Percentiles rank a stretch among this genome's conserved stretches.
Evolutionary conservation across 2,329 filamentous ascomycete species (phyloP).

Genomic region (Venturia aucupariae): DNA sequence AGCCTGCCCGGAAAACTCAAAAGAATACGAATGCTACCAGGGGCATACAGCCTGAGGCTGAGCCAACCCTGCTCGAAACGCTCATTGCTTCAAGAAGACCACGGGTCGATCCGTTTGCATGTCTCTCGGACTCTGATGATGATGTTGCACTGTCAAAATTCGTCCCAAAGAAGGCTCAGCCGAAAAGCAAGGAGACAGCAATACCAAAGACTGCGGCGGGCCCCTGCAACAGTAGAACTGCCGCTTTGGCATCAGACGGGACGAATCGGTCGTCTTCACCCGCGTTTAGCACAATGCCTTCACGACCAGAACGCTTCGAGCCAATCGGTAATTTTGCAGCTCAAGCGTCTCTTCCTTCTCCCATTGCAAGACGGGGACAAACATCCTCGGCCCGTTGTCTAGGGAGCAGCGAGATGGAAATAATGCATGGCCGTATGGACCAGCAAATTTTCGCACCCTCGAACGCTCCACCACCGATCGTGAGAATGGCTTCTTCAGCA

Average conservation of each 20-base stretch:
- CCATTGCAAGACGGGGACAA: background rate
- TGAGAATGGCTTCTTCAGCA: background rate
- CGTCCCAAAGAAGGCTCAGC: background rate
- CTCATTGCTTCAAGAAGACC: background rate
- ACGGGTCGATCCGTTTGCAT: background rate
- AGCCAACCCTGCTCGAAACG: background rate
- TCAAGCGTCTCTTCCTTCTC: background rate
- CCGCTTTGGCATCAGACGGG: constrained; percentile 9
- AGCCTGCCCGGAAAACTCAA: background rate
- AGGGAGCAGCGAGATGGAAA: constrained; percentile 20
- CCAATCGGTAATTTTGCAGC: constrained; percentile 19
- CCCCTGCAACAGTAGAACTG: constrained; percentile 8
- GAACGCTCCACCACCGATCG: background rate
- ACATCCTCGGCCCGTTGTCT: constrained; percentile 11
- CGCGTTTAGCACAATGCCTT: background rate
- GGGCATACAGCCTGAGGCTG: background rate
- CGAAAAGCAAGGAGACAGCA: constrained; percentile 7
- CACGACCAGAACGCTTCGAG: constrained; percentile 13
- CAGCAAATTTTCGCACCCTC: constrained; percentile 14
- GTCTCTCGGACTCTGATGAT: constrained; percentile 6
- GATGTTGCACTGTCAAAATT: background rate
- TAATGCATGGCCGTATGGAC: constrained; percentile 24
- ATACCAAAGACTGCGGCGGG: background rate
- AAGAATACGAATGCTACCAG: background rate
- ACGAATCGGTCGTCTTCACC: constrained; percentile 9